Base-by-base conservation (phyloP, 23 red algal species). In the Gracilaria vermiculophylla region DNA sequence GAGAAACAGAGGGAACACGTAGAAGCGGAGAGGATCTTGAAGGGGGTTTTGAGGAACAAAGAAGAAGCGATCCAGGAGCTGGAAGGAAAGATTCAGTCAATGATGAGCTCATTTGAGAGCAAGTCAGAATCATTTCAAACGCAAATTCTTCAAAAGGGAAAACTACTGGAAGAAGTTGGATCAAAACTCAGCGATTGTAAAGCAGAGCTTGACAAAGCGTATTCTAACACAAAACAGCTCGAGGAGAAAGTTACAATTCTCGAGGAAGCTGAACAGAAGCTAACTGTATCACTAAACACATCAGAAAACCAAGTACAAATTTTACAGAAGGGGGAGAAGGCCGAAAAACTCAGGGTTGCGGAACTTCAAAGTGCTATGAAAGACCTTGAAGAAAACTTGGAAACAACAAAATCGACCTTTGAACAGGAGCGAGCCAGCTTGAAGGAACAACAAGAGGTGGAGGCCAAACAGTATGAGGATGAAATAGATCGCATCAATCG, bases 401-500 rank as follows among this genome's bases (percentile, higher is more conserved):
- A 44, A 34, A 34, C 20, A 12, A 82, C 42, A 45, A 55, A 82
- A 58, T 31, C 50, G 24, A 36, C 78, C 3, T 82, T 82, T 5
- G 56, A 47, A 37, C 41, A 66, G 40, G 78, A 82, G 24, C 28
- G 60, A 35, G 35, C 2, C 19, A 60, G 23, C 11, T 39, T 82
- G 15, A 60, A 66, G 31, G 56, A 82, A 34, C 28, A 60, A 45
- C 78, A 34, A 17, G 55, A 60, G 42, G 65, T 23, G 5, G 78
- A 82, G 24, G 78, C 60, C 51, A 50, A 57, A 19, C 54, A 82
- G 24, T 82, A 64, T 47, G 78, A 82, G 47, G 78, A 60, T 44
- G 78, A 82, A 82, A 82, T 82, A 57, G 78, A 82, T 82, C 78
- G 78, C 36, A 25, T 60, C 20, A 82, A 42, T 47, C 48, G 60